Evolutionary conservation across 495 filamentous ascomycete species (phyloP), one percentile per base, ranked within the genome.

Genomic region (Tuber calosporum): DNA sequence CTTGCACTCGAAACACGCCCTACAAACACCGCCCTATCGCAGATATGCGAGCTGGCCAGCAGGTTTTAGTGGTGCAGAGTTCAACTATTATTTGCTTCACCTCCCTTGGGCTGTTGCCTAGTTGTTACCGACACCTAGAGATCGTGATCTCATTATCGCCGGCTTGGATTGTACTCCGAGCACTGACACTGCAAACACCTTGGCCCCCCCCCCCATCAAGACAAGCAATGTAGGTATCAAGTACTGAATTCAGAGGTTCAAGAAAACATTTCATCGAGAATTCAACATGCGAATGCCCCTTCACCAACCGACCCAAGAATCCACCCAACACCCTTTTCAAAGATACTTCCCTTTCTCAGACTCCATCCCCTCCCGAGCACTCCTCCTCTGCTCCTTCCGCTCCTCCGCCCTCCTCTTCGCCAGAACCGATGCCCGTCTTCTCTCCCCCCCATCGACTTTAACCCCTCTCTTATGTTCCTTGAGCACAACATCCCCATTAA

Each of bases 391-490:
- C 42, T 81, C 79, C 62, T 82, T 74, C 38, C 74, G 72, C 69
- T 73, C 73, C 38, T 67, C 77, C 19, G 77, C 77, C 37, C 76
- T 72, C 80, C 87, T 86, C 86, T 92, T 92, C 38, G 89, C 87
- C 81, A 92, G 86, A 66, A 98, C 90, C 84, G 96, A 91, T 26
- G 89, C 90, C 83, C 87, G 89, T 82, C 96, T 88, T 82, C 95
- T 88, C 84, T 99, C 95, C 86, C 95, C 95, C 79, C 95, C 95
- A 86, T 99, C 95, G 74, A 97, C 88, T 88, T 98, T 99, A 67
- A 88, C 87, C 53, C 95, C 95, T 72, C 91, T 86, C 80, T 83
- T 86, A 19, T 81, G 79, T 62, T 81, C 77, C n/a, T 69, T 73
- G 69, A 81, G 36, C 70, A 66, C 43, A 22, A 81, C 8, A 9